Percentiles rank a stretch among this genome's conserved stretches.
Evolutionary conservation across 306 rosid species (phyloP).

Genomic region (Lathyrus aphaca): DNA sequence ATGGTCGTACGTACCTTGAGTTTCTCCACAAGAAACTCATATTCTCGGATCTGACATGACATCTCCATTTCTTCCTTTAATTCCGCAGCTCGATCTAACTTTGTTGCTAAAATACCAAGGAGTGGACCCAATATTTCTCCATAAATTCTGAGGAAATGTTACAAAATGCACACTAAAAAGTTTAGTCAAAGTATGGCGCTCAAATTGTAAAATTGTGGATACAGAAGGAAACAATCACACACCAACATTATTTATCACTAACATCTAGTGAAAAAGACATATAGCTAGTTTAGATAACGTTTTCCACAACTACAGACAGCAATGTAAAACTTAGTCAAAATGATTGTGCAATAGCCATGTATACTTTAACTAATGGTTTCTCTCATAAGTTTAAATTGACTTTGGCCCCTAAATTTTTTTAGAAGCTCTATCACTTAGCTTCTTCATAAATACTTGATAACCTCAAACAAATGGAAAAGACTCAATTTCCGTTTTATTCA

Average conservation of each 20-base stretch:
- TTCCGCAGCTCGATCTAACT: constrained; percentile 46
- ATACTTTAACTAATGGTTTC: not conserved
- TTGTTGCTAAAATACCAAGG: constrained; percentile 51
- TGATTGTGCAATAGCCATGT: not conserved
- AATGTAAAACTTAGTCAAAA: too few relatives aligned
- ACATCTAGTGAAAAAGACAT: not conserved
- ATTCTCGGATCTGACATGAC: constrained; percentile 58
- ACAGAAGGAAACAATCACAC: not conserved
- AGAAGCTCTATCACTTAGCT: not conserved
- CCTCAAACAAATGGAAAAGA: not conserved
- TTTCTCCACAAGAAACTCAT: constrained; percentile 72
- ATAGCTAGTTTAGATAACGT: constrained; percentile 2
- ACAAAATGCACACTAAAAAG: constrained; percentile 3
- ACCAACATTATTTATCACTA: constrained; percentile 18
- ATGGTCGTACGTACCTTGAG: constrained; percentile 71
- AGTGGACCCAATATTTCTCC: constrained; percentile 60
- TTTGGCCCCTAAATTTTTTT: not conserved
- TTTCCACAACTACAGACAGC: not conserved
- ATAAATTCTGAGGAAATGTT: constrained; percentile 50
- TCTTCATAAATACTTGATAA: not conserved
- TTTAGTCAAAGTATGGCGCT: constrained; percentile 19
- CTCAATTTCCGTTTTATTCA: not conserved
- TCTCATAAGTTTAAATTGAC: not conserved
- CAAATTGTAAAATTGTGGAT: constrained; percentile 34
- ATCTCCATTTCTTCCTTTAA: constrained; percentile 49